These are phyloP conservation scores for Niveomyces coronatus DNA, from an alignment of 2,329 filamentous ascomycete species.

Conservation along the genomic window DNA sequence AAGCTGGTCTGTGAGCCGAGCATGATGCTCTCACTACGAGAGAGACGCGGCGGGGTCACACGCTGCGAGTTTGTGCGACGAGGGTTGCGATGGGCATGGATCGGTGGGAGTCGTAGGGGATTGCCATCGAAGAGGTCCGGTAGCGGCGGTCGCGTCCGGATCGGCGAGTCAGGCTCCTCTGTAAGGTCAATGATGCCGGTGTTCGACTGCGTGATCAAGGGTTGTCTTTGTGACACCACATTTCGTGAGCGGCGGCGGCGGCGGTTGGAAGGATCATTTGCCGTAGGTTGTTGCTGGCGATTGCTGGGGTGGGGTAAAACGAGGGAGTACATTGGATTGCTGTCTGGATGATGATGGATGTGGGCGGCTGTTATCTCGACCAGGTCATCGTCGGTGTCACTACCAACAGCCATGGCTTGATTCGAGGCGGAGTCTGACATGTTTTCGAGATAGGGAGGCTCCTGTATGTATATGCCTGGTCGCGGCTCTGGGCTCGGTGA, in stretches of 20 bases:
- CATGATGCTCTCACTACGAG: slow-evolving; percentile 35
- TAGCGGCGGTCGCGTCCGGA: slow-evolving; percentile 24
- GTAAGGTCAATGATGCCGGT: slow-evolving; percentile 39
- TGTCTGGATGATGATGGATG: slow-evolving; percentile 2
- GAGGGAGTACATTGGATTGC: slow-evolving; percentile 1
- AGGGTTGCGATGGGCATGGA: slow-evolving; percentile 22
- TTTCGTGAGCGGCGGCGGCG: slow-evolving; percentile 10
- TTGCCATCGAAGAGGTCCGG: background rate
- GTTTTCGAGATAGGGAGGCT: too few species aligned
- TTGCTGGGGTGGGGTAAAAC: background rate
- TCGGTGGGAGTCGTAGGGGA: background rate
- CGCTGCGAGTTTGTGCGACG: slow-evolving; percentile 31
- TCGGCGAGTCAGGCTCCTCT: slow-evolving; percentile 38
- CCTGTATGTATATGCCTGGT: too few species aligned
- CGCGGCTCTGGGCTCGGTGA: too few species aligned
- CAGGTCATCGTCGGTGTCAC: slow-evolving; percentile 22
- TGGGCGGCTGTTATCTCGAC: slow-evolving; percentile 19
- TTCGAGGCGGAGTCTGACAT: too few species aligned
- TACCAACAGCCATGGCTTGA: too few species aligned
- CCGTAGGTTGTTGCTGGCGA: slow-evolving; percentile 2
- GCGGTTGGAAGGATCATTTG: slow-evolving; percentile 8
- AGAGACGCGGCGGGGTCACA: slow-evolving; percentile 30
- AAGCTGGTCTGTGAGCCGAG: slow-evolving; percentile 25
- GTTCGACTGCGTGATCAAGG: background rate
- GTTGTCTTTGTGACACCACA: too few species aligned